Evolutionary conservation across 2,329 filamentous ascomycete species (phyloP).

Genomic region (Pyrenophora graminea): DNA sequence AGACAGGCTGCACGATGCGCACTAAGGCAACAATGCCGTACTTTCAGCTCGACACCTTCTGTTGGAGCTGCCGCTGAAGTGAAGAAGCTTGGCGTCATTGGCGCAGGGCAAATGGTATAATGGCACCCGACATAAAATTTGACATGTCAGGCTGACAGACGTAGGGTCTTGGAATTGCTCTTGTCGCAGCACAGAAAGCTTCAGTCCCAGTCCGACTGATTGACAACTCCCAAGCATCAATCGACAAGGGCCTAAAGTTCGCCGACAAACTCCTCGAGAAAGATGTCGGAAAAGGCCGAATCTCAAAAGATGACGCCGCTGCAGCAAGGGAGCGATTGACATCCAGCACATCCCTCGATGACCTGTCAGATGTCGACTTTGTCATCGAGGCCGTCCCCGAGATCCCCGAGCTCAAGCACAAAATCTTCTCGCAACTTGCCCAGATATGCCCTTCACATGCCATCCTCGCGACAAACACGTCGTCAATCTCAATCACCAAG

Average conservation of each 20-base stretch:
- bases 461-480: slow-evolving; percentile 95
- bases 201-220: slow-evolving; percentile 82
- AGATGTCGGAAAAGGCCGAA: slow-evolving; percentile 83
- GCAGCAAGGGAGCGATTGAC: slow-evolving; percentile 70
- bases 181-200: slow-evolving; percentile 87
- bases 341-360: slow-evolving; percentile 73
- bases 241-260: slow-evolving; percentile 89
- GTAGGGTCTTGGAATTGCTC: slow-evolving; percentile 91
- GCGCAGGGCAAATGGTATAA: slow-evolving; percentile 92
- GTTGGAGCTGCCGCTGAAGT: slow-evolving; percentile 69
- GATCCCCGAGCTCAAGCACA: slow-evolving; percentile 82
- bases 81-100: slow-evolving; percentile 87
- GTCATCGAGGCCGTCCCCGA: slow-evolving; percentile 97
- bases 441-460: slow-evolving; percentile 80
- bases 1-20: slow-evolving; percentile 31
- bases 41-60: slow-evolving; percentile 71
- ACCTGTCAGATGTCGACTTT: slow-evolving; percentile 85
- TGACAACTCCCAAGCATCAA: slow-evolving; percentile 79
- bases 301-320: slow-evolving; percentile 81
- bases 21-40: slow-evolving; percentile 43
- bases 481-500: slow-evolving; percentile 95
- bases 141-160: slow-evolving; percentile 24
- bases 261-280: slow-evolving; percentile 93
- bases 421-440: slow-evolving; percentile 83
- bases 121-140: background rate